Conservation (phyloP, 2,329 filamentous ascomycete species). For the Penicillium nordicum region DNA sequence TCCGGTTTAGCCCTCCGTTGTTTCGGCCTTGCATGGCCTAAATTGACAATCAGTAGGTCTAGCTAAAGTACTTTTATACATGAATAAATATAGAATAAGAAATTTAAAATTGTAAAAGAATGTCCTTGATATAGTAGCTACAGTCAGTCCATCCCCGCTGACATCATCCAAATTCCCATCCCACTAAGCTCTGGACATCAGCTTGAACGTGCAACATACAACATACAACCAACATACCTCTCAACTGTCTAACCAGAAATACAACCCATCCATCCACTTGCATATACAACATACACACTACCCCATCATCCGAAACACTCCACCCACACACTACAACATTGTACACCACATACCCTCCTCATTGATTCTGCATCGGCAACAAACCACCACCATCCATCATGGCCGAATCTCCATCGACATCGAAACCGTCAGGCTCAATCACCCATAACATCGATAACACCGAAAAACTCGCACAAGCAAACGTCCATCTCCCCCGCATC, state of each 20-base stretch:
- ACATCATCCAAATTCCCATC: slow-evolving; percentile 25
- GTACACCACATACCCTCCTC: neutral
- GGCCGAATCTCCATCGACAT: neutral
- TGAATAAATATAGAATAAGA: neutral
- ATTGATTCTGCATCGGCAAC: neutral
- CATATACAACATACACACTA: neutral
- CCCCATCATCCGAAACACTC: neutral
- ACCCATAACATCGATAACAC: neutral
- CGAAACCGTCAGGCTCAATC: neutral
- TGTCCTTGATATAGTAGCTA: neutral
- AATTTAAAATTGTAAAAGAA: neutral
- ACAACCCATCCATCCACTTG: neutral
- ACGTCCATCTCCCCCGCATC: slow-evolving; percentile 60
- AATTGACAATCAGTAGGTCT: neutral
- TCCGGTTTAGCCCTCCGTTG: neutral
- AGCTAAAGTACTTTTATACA: neutral
- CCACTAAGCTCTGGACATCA: neutral
- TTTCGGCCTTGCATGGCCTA: neutral
- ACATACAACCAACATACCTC: too few species aligned
- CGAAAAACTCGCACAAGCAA: neutral
- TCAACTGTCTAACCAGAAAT: neutral
- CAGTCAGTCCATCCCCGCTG: neutral
- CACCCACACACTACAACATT: neutral
- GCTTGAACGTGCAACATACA: neutral
- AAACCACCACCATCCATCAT: neutral